Percentiles rank a stretch among this genome's conserved stretches.
Conservation (phyloP, 2,329 filamentous ascomycete genomes). For the Tothia fuscella region DNA sequence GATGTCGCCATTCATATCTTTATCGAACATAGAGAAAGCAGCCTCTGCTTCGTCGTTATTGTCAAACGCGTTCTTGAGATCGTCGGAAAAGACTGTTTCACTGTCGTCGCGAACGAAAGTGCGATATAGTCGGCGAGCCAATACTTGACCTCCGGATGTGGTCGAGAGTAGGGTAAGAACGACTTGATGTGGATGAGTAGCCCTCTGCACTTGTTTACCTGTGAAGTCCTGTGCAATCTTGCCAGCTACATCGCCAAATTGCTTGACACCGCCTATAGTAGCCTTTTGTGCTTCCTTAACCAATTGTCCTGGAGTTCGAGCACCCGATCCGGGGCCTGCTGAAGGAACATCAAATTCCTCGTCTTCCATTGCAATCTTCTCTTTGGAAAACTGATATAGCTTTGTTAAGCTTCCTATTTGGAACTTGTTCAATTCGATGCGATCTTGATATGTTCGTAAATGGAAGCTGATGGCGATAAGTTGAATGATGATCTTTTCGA, state of each 20-base stretch:
- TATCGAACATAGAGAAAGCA: constrained; percentile 87
- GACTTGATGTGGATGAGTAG: constrained; percentile 73
- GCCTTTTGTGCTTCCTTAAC: constrained; percentile 60
- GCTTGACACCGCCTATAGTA: constrained; percentile 62
- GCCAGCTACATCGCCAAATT: constrained; percentile 74
- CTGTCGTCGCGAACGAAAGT: constrained; percentile 66
- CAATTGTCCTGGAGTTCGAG: constrained; percentile 61
- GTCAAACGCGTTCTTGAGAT: constrained; percentile 67
- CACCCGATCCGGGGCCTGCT: constrained; percentile 40
- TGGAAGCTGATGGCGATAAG: constrained; percentile 93
- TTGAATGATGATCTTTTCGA: constrained; percentile 89
- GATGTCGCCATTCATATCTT: constrained; percentile 92
- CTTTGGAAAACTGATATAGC: constrained; percentile 52
- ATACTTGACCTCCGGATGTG: constrained; percentile 63
- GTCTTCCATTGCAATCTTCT: constrained; percentile 56
- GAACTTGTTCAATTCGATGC: constrained; percentile 87
- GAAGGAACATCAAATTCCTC: constrained; percentile 55
- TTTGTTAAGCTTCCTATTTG: constrained; percentile 61
- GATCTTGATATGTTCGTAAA: constrained; percentile 74
- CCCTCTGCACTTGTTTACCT: constrained; percentile 54
- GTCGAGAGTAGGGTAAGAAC: constrained; percentile 64
- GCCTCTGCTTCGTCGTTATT: constrained; percentile 77
- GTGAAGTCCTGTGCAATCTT: constrained; percentile 87
- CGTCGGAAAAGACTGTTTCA: constrained; percentile 66
- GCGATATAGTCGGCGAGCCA: constrained; percentile 79